These are phyloP conservation scores for Carpinus viminea DNA, from an alignment of 306 rosid species.

Conservation along the genomic window DNA sequence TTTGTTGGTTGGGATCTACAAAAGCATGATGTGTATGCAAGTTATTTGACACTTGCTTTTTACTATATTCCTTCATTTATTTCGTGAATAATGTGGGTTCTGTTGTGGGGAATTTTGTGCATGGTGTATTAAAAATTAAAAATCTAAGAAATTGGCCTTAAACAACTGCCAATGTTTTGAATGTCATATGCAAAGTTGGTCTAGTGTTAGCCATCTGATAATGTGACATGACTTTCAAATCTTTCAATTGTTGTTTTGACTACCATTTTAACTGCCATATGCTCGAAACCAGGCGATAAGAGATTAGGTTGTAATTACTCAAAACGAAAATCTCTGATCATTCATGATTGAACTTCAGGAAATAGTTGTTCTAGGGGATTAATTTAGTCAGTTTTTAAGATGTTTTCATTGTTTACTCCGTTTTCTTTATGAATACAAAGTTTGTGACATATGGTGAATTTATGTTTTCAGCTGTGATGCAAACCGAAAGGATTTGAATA, in stretches of 20 bases:
- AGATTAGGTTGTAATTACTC: background rate
- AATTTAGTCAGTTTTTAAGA: background rate
- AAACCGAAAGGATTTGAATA: slow-evolving; percentile 75
- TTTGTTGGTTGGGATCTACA: no score
- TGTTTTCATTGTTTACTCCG: background rate
- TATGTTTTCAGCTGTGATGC: slow-evolving; percentile 78
- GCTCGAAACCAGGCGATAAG: background rate
- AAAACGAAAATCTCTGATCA: background rate
- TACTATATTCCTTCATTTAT: background rate
- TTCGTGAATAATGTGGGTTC: background rate
- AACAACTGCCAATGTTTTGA: background rate
- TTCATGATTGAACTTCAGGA: background rate
- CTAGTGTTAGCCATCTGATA: background rate
- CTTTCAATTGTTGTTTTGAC: background rate
- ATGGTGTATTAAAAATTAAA: background rate
- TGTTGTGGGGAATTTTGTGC: background rate
- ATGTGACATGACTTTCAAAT: background rate
- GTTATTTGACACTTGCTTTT: background rate
- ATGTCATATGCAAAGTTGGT: background rate
- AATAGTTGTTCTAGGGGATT: background rate
- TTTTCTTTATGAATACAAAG: background rate
- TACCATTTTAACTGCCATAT: background rate
- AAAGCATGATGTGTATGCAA: background rate
- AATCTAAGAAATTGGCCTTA: background rate
- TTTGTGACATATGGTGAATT: background rate